phyloP scores from a whole-genome alignment of 106 monocot genomes.

The Phalaenopsis aphrodite region DNA sequence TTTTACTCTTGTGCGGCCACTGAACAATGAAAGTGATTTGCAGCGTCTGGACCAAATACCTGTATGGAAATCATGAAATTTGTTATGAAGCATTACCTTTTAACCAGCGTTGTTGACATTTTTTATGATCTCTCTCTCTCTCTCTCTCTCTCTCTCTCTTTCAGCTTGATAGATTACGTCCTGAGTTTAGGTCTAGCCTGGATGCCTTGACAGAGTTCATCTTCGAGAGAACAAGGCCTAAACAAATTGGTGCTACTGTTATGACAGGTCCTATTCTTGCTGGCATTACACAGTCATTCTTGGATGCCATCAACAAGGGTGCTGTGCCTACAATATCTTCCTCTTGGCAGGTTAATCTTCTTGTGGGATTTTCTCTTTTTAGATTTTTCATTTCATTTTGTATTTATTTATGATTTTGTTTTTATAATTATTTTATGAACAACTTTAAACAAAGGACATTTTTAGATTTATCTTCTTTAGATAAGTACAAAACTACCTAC shows the following conservation, averaged over 20 bases:
- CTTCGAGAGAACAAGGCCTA: conserved; percentile 81
- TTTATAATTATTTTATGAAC: too few relatives aligned
- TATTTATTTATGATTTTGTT: too few relatives aligned
- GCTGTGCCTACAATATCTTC: conserved; percentile 96
- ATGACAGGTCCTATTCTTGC: conserved; percentile 96
- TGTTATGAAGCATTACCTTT: not conserved
- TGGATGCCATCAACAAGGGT: conserved; percentile 93
- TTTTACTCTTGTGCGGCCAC: conserved; percentile 84
- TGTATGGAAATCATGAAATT: conserved; percentile 25
- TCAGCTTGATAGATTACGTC: conserved; percentile 71
- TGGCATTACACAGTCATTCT: conserved; percentile 74
- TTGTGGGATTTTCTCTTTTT: too few relatives aligned
- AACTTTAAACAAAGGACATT: too few relatives aligned
- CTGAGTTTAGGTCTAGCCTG: conserved; percentile 76
- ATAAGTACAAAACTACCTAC: too few relatives aligned
- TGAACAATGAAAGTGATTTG: conserved; percentile 86
- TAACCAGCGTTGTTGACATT: not conserved
- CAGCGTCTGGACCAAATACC: conserved; percentile 87
- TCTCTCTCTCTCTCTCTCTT: conserved; percentile 10
- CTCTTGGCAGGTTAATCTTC: conserved; percentile 69
- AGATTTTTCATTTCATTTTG: too few relatives aligned
- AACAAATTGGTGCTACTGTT: conserved; percentile 72
- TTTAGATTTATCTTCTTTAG: too few relatives aligned
- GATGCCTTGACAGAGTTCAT: conserved; percentile 84
- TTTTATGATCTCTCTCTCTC: not conserved